These are phyloP conservation scores for Neurospora sp. DNA, from an alignment of 495 filamentous ascomycete species.

Conservation along the genomic window DNA sequence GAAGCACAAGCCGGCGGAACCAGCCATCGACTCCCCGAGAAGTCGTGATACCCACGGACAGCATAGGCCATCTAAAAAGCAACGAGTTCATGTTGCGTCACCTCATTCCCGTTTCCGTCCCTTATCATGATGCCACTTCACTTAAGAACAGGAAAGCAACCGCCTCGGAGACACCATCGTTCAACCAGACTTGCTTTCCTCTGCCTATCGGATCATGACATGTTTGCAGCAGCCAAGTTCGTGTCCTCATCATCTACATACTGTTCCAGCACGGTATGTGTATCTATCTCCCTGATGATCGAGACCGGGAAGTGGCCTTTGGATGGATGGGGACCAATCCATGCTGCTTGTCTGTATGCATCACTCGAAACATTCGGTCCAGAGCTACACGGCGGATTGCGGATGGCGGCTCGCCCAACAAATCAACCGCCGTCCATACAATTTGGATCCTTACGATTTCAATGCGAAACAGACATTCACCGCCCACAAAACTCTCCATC, in stretches of 20 bases:
- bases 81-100: not conserved
- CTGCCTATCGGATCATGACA: not conserved
- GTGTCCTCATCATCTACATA: not conserved
- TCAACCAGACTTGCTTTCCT: not conserved
- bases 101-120: not conserved
- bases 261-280: not conserved
- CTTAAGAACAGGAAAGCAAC: not conserved
- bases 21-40: not conserved
- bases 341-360: not conserved
- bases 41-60: not conserved
- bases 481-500: not conserved
- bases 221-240: not conserved
- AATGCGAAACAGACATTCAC: not conserved
- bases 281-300: not conserved
- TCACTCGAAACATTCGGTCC: not conserved
- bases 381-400: not conserved
- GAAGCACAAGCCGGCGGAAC: not conserved
- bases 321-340: not conserved
- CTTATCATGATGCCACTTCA: not conserved
- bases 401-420: not conserved
- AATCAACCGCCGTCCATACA: not conserved
- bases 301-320: not conserved
- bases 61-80: not conserved
- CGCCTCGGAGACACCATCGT: not conserved
- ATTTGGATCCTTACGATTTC: not conserved